Evolutionary conservation across 257 asterid genomes (phyloP), one percentile per base, ranked within the genome.

Genomic region (Capsicum pubescens): DNA sequence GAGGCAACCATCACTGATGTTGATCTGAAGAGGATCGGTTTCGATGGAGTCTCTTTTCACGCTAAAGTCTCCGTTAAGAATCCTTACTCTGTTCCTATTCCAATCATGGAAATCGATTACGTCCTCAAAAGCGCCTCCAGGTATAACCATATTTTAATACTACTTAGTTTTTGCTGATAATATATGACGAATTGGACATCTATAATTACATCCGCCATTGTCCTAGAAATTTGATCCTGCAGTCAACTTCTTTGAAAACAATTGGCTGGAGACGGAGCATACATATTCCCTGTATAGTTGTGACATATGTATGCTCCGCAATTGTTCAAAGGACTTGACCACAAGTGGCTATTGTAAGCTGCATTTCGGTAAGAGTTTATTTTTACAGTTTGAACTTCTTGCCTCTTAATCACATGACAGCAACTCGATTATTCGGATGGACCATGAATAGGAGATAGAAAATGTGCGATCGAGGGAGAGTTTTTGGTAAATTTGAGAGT

Each of bases 1-100:
- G 97, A 93, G 86, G 97, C 95, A 1, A 55, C 84, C 60, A 84
- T 93, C 58, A 88, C 88, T 26, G 97, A 93, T 87, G 94, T 95
- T 32, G 97, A 95, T 89, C 93, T 95, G 1, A 91, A 90, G 60
- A 87, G 90, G 36, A 86, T 94, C 15, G 88, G 90, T 85, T 80
- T 90, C 9, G 81, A 89, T 21, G 93, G 93, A 9, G 54, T 95
- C 80, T 84, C 91, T 10, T 95, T 93, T 83, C 85, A 89, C 55
- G 95, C 95, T 13, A 90, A 88, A 42, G 67, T 94, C 21, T 52
- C 88, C 80, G 93, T 94, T 13, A 83, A 84, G 76, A 94, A 94
- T 61, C 95, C 97, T 2, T 94, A 90, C 84, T 21, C 86, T 74
- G 92, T 87, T 13, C 54, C 91, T n/a, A 90, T 95, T 76, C 98